These are phyloP conservation scores for Pachysandra terminalis DNA, from an alignment of 164 flowering plant species.

Conservation along the genomic window DNA sequence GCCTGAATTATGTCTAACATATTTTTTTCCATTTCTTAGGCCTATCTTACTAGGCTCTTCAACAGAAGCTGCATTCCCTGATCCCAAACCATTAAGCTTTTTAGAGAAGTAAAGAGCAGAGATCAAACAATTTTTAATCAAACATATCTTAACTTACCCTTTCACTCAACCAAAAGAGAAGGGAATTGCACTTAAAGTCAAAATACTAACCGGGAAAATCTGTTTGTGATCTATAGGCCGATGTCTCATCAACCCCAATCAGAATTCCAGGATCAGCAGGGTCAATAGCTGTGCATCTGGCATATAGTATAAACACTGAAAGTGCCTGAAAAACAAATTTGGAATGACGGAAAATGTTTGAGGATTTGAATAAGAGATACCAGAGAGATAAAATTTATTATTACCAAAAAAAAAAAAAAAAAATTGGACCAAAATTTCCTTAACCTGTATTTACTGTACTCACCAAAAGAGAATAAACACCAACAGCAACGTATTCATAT, in stretches of 20 bases:
- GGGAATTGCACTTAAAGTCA: neutral
- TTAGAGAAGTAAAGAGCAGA: neutral
- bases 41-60: conserved; percentile 54
- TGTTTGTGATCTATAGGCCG: conserved; percentile 34
- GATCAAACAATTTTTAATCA: too few species aligned
- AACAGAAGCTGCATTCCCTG: conserved; percentile 36
- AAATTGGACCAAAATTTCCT: neutral
- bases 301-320: conserved; percentile 70
- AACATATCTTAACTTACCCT: too few species aligned
- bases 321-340: conserved; percentile 51
- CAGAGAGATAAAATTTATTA: neutral
- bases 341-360: neutral
- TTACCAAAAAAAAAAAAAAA: neutral
- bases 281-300: conserved; percentile 90
- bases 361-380: neutral
- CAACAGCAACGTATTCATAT: conserved; percentile 71
- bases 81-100: conserved; percentile 14
- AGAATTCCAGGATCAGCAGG: conserved; percentile 96
- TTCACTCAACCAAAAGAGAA: too few species aligned
- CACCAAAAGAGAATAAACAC: conserved; percentile 81
- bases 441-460: conserved; percentile 15
- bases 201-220: conserved; percentile 47
- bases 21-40: conserved; percentile 33
- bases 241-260: conserved; percentile 40
- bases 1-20: conserved; percentile 26